Percentiles rank a stretch among this genome's conserved stretches.
phyloP scores from a whole-genome alignment of 2,329 filamentous ascomycete species.

The Tolypocladium nubicola region DNA sequence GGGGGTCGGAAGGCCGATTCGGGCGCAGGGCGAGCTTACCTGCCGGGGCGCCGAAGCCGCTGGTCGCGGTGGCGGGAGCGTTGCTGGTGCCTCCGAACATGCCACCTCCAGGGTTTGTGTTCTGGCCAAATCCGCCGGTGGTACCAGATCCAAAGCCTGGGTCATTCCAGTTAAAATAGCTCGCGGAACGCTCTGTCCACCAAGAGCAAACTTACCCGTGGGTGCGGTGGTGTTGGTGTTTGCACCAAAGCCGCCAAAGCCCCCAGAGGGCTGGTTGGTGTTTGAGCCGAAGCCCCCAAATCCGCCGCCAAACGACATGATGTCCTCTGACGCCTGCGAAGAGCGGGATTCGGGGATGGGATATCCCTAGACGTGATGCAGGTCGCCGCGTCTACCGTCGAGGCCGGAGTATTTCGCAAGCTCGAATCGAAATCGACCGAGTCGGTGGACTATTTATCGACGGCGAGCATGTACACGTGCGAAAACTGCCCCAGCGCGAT shows the following conservation, averaged over 20 bases:
- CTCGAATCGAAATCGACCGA: not conserved
- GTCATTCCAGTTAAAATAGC: conserved; percentile 12
- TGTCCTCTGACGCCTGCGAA: conserved; percentile 10
- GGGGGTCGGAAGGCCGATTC: not conserved
- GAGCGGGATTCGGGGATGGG: not conserved
- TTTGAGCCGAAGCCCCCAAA: conserved; percentile 49
- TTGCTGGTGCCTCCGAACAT: conserved; percentile 32
- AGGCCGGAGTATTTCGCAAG: not conserved
- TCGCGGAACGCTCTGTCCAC: conserved; percentile 5
- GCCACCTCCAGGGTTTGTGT: conserved; percentile 20
- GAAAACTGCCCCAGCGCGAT: not conserved
- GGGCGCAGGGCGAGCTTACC: conserved; percentile 12
- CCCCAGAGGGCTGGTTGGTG: conserved; percentile 24
- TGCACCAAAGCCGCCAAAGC: conserved; percentile 49
- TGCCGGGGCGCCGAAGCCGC: conserved; percentile 24
- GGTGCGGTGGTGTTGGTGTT: conserved; percentile 28
- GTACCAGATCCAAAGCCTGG: conserved; percentile 23
- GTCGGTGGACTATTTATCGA: not conserved
- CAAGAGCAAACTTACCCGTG: conserved; percentile 37
- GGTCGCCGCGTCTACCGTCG: not conserved
- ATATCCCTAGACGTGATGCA: not conserved
- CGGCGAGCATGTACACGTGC: not conserved
- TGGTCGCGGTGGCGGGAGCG: conserved; percentile 9
- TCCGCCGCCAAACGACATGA: conserved; percentile 47
- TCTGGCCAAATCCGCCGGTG: conserved; percentile 32